A percentile compares a stretch with the other conserved stretches of the same genome.
These are phyloP conservation scores for Rhizopogon sp. DNA, from an alignment of 768 basidiomycete species.

Conservation along the genomic window DNA sequence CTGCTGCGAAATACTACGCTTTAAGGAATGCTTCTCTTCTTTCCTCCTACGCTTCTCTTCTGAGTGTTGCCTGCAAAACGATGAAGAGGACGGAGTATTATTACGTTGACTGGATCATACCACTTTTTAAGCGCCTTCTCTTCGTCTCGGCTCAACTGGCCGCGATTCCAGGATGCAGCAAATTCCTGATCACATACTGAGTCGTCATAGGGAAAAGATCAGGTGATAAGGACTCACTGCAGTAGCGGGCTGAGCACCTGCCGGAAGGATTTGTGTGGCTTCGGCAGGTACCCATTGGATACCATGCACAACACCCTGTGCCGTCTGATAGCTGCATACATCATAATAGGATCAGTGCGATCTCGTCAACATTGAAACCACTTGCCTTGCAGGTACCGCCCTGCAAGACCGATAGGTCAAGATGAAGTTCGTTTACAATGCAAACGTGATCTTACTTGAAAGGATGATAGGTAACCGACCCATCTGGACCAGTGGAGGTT, in stretches of 20 bases:
- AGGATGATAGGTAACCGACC: slow-evolving; percentile 59
- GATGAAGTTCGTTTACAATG: not conserved
- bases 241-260: slow-evolving; percentile 55
- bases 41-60: slow-evolving; percentile 50
- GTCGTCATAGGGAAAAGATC: not conserved
- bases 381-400: slow-evolving; percentile 70
- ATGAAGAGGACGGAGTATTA: not conserved
- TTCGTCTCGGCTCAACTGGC: slow-evolving; percentile 33
- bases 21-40: slow-evolving; percentile 40
- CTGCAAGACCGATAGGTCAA: slow-evolving; percentile 29
- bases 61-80: slow-evolving; percentile 36
- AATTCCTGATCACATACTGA: slow-evolving; percentile 42
- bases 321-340: slow-evolving; percentile 59
- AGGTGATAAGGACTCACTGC: slow-evolving; percentile 32
- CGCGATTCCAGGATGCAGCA: slow-evolving; percentile 49
- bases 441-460: slow-evolving; percentile 53
- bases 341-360: slow-evolving; percentile 17
- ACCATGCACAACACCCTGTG: slow-evolving; percentile 61
- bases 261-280: slow-evolving; percentile 53
- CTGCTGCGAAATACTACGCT: slow-evolving; percentile 31
- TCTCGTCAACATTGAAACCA: slow-evolving; percentile 1
- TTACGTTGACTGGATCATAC: slow-evolving; percentile 23
- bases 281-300: slow-evolving; percentile 68
- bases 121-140: slow-evolving; percentile 41
- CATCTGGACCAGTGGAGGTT: slow-evolving; percentile 57